These are phyloP conservation scores for Mucor lusitanicus DNA, from an alignment of 371 early-diverging fungal species.

Conservation along the genomic window DNA sequence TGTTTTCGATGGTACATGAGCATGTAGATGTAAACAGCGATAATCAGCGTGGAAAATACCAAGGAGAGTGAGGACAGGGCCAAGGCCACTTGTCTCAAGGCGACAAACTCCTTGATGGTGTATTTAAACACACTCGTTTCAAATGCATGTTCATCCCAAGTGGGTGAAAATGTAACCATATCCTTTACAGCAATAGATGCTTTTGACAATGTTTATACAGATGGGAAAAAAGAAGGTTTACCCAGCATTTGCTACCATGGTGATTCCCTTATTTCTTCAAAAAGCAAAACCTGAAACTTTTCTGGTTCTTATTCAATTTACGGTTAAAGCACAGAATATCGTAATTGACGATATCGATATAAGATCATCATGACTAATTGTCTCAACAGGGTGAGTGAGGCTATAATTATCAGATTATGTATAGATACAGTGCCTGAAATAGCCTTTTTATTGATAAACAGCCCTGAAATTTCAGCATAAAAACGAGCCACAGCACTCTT, in stretches of 20 bases:
- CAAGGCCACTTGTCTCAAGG: not conserved
- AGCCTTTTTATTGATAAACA: too few relatives aligned
- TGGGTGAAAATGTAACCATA: not conserved
- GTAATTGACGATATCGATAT: not conserved
- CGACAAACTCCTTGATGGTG: not conserved
- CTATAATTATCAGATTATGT: not conserved
- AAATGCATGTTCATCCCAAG: not conserved
- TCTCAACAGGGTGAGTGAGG: not conserved
- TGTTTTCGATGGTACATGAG: not conserved
- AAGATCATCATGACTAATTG: not conserved
- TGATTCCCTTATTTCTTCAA: not conserved
- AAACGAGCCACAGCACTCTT: too few relatives aligned
- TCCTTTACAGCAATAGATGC: not conserved
- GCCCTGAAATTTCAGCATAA: too few relatives aligned
- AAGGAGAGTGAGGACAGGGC: not conserved
- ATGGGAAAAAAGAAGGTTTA: not conserved
- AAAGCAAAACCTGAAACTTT: not conserved
- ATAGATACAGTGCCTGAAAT: too few relatives aligned
- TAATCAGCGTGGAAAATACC: not conserved
- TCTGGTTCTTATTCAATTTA: not conserved
- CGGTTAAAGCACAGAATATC: not conserved
- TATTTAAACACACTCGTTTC: slow-evolving; percentile 5
- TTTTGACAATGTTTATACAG: not conserved
- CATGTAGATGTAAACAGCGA: slow-evolving; percentile 7
- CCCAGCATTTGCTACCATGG: not conserved